phyloP scores from a whole-genome alignment of 139 green algal genomes.

The Mychonastes homosphaera region DNA sequence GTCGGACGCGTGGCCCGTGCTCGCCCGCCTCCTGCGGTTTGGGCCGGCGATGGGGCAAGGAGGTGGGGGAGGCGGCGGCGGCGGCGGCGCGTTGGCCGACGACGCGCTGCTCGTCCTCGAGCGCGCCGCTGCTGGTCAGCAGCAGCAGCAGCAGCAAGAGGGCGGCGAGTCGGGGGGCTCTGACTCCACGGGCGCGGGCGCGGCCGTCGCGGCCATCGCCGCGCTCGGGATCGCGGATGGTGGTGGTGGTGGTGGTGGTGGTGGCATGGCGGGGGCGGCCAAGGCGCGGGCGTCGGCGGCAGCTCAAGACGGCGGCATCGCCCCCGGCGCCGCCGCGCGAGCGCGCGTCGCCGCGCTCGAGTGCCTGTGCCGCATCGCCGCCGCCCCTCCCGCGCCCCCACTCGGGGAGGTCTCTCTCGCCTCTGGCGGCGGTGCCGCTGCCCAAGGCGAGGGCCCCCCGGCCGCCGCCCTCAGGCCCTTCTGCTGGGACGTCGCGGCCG shows the following conservation, averaged over 20 bases:
- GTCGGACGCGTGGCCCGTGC: constrained; percentile 46
- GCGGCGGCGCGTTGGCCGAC: neutral
- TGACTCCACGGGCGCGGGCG: neutral
- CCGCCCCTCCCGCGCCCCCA: too few relatives aligned
- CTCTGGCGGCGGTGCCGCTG: too few relatives aligned
- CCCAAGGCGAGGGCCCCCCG: neutral
- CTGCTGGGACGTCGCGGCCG: constrained; percentile 20
- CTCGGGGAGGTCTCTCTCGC: too few relatives aligned
- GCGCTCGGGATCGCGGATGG: neutral
- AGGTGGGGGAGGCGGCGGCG: constrained; percentile 1
- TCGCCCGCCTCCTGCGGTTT: constrained; percentile 36
- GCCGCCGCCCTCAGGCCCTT: constrained; percentile 16
- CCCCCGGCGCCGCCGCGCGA: constrained; percentile 32
- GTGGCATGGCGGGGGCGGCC: too few relatives aligned
- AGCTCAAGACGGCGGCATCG: constrained; percentile 6
- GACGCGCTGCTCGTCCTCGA: neutral
- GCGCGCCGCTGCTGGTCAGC: neutral
- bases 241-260: too few relatives aligned
- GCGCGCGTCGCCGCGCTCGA: constrained; percentile 30
- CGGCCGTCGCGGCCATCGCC: neutral
- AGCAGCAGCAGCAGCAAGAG: neutral
- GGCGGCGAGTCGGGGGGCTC: neutral
- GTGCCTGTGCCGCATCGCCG: constrained; percentile 27
- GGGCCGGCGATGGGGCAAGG: neutral
- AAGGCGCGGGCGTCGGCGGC: neutral